Conservation (phyloP, 441 rosid species). For the Euphorbia schlechtendalii region DNA sequence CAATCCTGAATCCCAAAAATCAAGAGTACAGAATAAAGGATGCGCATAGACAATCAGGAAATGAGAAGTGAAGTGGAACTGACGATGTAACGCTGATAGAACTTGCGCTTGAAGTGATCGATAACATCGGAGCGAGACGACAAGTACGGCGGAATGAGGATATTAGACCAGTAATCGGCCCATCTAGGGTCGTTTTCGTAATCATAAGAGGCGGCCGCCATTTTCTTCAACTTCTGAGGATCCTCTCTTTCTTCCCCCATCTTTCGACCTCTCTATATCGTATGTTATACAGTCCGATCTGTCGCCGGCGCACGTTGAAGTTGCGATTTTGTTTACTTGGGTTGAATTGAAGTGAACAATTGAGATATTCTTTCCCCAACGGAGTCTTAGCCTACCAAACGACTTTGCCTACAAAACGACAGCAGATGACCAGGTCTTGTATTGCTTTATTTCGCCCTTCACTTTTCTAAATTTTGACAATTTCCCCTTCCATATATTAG, state of each 20-base stretch:
- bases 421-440: not conserved
- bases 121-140: slow-evolving; percentile 84
- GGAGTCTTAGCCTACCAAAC: not conserved
- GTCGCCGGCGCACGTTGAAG: not conserved
- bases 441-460: not conserved
- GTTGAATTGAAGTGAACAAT: not conserved
- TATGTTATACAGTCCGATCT: not conserved
- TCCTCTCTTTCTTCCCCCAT: slow-evolving; percentile 81
- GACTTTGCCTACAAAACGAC: slow-evolving; percentile 4
- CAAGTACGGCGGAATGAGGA: slow-evolving; percentile 89
- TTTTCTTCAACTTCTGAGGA: slow-evolving; percentile 64
- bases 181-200: slow-evolving; percentile 83
- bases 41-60: not conserved
- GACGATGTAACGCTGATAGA: slow-evolving; percentile 92
- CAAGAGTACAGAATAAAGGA: not conserved
- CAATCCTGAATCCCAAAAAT: slow-evolving; percentile 6
- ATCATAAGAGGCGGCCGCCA: slow-evolving; percentile 83
- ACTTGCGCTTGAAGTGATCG: slow-evolving; percentile 88
- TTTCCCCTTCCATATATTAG: too few relatives aligned
- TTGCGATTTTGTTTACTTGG: slow-evolving; percentile 1
- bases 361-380: not conserved
- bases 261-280: not conserved
- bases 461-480: too few relatives aligned
- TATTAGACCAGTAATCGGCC: slow-evolving; percentile 93
- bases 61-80: slow-evolving; percentile 11